Base-by-base conservation (phyloP, 768 basidiomycete species). In the Pisolithus marmoratus region DNA sequence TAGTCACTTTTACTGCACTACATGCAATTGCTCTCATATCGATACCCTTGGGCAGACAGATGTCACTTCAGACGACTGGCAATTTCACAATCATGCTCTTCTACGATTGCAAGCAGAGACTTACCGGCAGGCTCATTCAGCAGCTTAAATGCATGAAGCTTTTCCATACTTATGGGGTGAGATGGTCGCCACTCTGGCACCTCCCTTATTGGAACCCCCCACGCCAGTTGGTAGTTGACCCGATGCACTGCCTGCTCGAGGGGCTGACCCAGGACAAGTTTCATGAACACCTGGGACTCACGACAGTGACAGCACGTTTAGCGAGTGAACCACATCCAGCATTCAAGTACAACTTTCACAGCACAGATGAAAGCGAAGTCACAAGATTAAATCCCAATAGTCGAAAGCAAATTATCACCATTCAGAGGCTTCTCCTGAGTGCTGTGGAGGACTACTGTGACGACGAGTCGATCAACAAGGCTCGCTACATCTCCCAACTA, bases 1-100 rank as follows among this genome's bases (percentile, higher is more conserved):
- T 2, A 60, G 62, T 8, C 48, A 70, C 26, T 58, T 61, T 19
- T 72, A 60, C 48, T 72, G 71, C 52, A 59, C 59, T 8, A 50
- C 66, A 3, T 73, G 72, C 26, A 22, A 63, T 4, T 61, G 62
- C 46, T 47, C 14, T 24, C 50, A 59, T 15, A 43, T 47, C 4
- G 17, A 19, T 8, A 54, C 44, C 2, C 46, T 54, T 2, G 29
- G 50, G 4, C 36, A 41, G 26, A 56, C 42, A 14, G 55, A 50
- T 29, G 20, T 49, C 8, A 15, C 46, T 20, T 24, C 48, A 3
- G 14, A 9, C 0, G 43, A 44, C 45, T 47, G 55, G 57, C 44
- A 46, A 17, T 19, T 53, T 34, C 14, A 5, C 5, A 12, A 34
- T 14, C 5, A 34, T 15, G 14, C 31, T 15, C 14, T 34, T 34